Conservation (phyloP, 202 grass and related monocot species). For the Schoenoplectus triqueter region DNA sequence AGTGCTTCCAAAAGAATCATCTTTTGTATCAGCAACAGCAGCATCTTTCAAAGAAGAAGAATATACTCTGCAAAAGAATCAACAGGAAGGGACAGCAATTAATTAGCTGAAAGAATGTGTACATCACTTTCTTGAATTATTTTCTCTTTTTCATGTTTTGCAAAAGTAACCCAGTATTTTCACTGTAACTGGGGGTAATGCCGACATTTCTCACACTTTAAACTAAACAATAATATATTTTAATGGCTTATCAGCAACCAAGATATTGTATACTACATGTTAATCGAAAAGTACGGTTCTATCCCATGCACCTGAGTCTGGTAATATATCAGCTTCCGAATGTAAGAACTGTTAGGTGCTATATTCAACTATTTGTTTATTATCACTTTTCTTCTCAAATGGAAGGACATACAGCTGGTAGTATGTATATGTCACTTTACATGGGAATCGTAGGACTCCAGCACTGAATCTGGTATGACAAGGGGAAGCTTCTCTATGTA, state of each 20-base stretch:
- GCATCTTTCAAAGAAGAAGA: slow-evolving; percentile 37
- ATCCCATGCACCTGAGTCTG: not conserved
- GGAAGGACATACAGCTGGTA: slow-evolving; percentile 23
- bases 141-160: not conserved
- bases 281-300: not conserved
- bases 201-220: not conserved
- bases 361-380: slow-evolving; percentile 18
- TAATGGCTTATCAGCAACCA: not conserved
- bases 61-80: slow-evolving; percentile 38
- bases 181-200: not conserved
- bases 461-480: slow-evolving; percentile 64
- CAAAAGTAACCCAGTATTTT: slow-evolving; percentile 9
- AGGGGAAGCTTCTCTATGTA: slow-evolving; percentile 84
- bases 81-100: not conserved
- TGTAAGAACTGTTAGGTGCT: not conserved
- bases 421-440: slow-evolving; percentile 52
- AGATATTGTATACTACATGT: not conserved
- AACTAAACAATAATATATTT: not conserved
- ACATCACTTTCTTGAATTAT: not conserved
- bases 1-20: slow-evolving; percentile 27
- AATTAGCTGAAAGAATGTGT: slow-evolving; percentile 11
- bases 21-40: slow-evolving; percentile 27
- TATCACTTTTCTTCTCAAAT: slow-evolving; percentile 14
- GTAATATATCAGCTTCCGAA: not conserved
- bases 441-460: slow-evolving; percentile 69